phyloP scores from a whole-genome alignment of 495 filamentous ascomycete genomes.

The Xeromyces bisporus region DNA sequence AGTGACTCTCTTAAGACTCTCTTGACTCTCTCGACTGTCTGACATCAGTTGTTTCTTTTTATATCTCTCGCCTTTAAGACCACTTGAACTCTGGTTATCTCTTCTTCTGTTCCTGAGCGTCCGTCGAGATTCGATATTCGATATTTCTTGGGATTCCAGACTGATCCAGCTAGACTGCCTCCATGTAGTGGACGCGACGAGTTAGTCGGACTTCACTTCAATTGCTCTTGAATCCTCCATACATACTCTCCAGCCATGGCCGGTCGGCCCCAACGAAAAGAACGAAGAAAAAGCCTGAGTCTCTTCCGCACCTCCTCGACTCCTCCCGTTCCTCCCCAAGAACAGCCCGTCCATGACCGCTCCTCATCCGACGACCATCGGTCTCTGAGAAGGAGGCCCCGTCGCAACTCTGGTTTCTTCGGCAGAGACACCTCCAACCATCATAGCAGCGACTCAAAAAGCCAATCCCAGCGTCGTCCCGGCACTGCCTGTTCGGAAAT shows the following conservation, averaged over 20 bases:
- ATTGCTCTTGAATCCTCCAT: slow-evolving; percentile 2
- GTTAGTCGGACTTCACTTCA: slow-evolving; percentile 2
- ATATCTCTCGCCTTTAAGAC: no score
- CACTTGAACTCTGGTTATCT: no score
- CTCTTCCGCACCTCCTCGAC: slow-evolving; percentile 20
- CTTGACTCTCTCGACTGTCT: no score
- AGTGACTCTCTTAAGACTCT: no score
- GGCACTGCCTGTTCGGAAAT: not conserved
- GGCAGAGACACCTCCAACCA: slow-evolving; percentile 15
- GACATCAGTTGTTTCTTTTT: slow-evolving; percentile 1
- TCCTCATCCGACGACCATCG: slow-evolving; percentile 23
- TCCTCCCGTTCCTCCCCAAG: slow-evolving; percentile 9
- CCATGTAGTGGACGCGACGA: no score
- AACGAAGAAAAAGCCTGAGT: slow-evolving; percentile 30
- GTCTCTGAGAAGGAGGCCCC: slow-evolving; percentile 19
- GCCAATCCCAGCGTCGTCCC: not conserved
- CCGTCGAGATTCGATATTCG: no score
- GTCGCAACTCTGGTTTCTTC: slow-evolving; percentile 32
- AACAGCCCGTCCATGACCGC: slow-evolving; percentile 15
- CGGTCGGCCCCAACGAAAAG: slow-evolving; percentile 19
- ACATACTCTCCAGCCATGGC: slow-evolving; percentile 18
- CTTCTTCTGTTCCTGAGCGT: no score
- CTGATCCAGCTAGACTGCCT: no score
- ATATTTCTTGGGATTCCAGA: no score
- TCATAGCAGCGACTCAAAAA: slow-evolving; percentile 2